These are phyloP conservation scores for Vitis vinifera DNA, from an alignment of 164 flowering plant genomes.

Conservation along the genomic window ASM3070453v1 NC_081811.1:18796001-18796500, in stretches of 20 bases:
- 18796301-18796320: background rate
- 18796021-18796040: background rate
- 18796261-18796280: background rate
- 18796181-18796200: constrained; percentile 85
- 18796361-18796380: background rate
- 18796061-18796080: background rate
- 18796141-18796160: constrained; percentile 85
- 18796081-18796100: constrained; percentile 32
- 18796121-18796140: constrained; percentile 87
- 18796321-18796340: background rate
- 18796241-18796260: background rate
- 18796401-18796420: constrained; percentile 25
- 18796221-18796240: background rate
- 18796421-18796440: too few relatives aligned
- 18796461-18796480: too few relatives aligned
- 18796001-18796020: background rate
- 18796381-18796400: constrained; percentile 43
- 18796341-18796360: background rate
- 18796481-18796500: too few relatives aligned
- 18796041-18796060: background rate
- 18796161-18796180: constrained; percentile 89
- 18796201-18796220: constrained; percentile 66
- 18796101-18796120: constrained; percentile 93
- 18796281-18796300: background rate
- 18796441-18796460: too few relatives aligned